These are phyloP conservation scores for Lepidium sativum DNA, from an alignment of 345 rosid genomes.

Conservation along the genomic window DNA sequence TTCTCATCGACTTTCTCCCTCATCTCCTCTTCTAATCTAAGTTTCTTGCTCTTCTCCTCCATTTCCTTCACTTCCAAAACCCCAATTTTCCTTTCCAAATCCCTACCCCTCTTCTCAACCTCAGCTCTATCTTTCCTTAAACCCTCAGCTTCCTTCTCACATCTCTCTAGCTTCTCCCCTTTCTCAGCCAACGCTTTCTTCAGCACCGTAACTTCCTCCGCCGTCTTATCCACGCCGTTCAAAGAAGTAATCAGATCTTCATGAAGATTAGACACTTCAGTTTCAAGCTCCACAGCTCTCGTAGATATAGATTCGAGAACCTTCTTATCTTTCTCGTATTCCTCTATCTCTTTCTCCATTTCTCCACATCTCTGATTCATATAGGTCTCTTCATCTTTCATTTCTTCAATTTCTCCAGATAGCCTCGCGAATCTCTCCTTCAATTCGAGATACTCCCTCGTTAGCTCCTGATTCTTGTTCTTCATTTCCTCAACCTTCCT, in stretches of 20 bases:
- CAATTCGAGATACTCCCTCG: slow-evolving; percentile 29
- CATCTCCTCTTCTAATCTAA: slow-evolving; percentile 53
- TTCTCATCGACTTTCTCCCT: slow-evolving; percentile 43
- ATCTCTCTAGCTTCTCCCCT: slow-evolving; percentile 27
- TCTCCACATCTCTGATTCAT: slow-evolving; percentile 33
- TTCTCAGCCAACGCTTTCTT: slow-evolving; percentile 40
- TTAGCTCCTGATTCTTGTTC: slow-evolving; percentile 39
- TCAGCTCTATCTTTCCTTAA: slow-evolving; percentile 53
- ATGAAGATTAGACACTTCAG: slow-evolving; percentile 50
- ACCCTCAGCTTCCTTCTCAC: slow-evolving; percentile 43
- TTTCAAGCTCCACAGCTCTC: slow-evolving; percentile 63
- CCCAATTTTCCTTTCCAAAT: slow-evolving; percentile 64
- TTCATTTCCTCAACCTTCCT: slow-evolving; percentile 38
- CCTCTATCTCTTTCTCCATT: slow-evolving; percentile 44
- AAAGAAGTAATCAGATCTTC: slow-evolving; percentile 49
- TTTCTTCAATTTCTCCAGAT: slow-evolving; percentile 31
- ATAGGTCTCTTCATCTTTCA: slow-evolving; percentile 31
- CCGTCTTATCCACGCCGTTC: slow-evolving; percentile 44
- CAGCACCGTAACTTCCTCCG: slow-evolving; percentile 32
- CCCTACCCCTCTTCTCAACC: slow-evolving; percentile 49
- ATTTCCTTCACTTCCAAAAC: slow-evolving; percentile 44
- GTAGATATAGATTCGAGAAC: slow-evolving; percentile 36
- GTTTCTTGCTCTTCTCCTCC: slow-evolving; percentile 60
- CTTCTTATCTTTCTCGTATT: slow-evolving; percentile 43
- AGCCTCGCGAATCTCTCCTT: slow-evolving; percentile 30